phyloP scores from a whole-genome alignment of 345 rosid genomes.

The Citrus sp. region DNA sequence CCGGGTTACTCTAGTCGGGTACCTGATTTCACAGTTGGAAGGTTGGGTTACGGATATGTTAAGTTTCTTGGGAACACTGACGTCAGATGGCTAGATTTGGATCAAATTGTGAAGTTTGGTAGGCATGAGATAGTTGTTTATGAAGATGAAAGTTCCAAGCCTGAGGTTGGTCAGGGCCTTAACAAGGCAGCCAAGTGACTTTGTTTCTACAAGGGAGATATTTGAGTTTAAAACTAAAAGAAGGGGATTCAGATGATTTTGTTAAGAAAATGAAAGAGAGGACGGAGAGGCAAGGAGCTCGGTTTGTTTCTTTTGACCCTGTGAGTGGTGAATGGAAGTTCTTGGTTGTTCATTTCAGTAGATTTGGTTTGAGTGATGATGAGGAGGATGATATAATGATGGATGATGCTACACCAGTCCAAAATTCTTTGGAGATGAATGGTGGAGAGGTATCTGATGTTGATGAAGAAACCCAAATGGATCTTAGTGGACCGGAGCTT shows the following conservation, averaged over 20 bases:
- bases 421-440: constrained; percentile 36
- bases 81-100: constrained; percentile 65
- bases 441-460: constrained; percentile 38
- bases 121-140: constrained; percentile 76
- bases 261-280: constrained; percentile 43
- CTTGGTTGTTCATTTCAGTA: constrained; percentile 81
- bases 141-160: constrained; percentile 73
- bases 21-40: constrained; percentile 70
- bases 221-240: constrained; percentile 13
- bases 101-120: constrained; percentile 61
- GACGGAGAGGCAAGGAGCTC: constrained; percentile 73
- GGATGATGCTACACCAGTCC: constrained; percentile 53
- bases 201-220: constrained; percentile 37
- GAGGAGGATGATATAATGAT: constrained; percentile 81
- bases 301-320: constrained; percentile 63
- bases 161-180: constrained; percentile 72
- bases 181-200: constrained; percentile 88
- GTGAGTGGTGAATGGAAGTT: constrained; percentile 71
- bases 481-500: constrained; percentile 54
- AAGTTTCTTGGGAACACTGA: constrained; percentile 78
- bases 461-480: constrained; percentile 44
- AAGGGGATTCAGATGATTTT: constrained; percentile 28
- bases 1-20: constrained; percentile 75
- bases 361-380: constrained; percentile 91
- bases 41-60: constrained; percentile 69